phyloP scores from a whole-genome alignment of 192 early-diverging fungal genomes.

The Podila epicladia region DNA sequence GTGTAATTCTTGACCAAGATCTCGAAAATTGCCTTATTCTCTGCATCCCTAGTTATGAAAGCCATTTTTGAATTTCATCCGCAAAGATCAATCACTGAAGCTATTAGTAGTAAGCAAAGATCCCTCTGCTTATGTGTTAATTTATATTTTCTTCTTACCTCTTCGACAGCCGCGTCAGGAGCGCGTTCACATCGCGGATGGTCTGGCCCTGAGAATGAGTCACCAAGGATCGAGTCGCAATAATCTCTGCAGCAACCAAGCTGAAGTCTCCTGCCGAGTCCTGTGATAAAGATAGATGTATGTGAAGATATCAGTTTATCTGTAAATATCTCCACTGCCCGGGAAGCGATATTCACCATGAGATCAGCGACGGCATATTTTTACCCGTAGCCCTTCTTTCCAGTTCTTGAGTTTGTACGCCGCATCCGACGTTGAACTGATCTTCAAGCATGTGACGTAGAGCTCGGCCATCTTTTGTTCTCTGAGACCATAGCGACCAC shows the following conservation, averaged over 20 bases:
- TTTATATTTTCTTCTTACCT: slow-evolving; percentile 5
- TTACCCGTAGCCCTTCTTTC: slow-evolving; percentile 56
- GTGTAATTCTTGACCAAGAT: slow-evolving; percentile 67
- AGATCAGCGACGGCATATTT: neutral
- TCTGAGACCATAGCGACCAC: slow-evolving; percentile 73
- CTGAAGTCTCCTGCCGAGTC: slow-evolving; percentile 73
- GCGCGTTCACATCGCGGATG: slow-evolving; percentile 69
- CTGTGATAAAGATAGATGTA: slow-evolving; percentile 20
- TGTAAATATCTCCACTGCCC: no score
- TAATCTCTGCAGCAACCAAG: slow-evolving; percentile 56
- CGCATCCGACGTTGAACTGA: slow-evolving; percentile 65
- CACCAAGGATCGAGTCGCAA: slow-evolving; percentile 60
- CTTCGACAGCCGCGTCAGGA: slow-evolving; percentile 40
- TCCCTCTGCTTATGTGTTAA: no score
- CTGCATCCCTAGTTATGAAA: slow-evolving; percentile 41
- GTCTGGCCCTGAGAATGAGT: slow-evolving; percentile 55
- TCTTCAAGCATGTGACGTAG: slow-evolving; percentile 69
- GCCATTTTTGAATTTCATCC: slow-evolving; percentile 31
- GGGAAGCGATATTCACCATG: no score
- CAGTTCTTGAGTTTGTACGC: slow-evolving; percentile 69
- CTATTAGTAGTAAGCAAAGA: no score
- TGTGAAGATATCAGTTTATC: no score
- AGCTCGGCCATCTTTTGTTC: slow-evolving; percentile 70
- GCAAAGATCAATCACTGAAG: slow-evolving; percentile 46
- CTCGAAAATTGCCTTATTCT: slow-evolving; percentile 57